phyloP scores from a whole-genome alignment of 2,329 filamentous ascomycete species.

The Ascochyta lentis region DNA sequence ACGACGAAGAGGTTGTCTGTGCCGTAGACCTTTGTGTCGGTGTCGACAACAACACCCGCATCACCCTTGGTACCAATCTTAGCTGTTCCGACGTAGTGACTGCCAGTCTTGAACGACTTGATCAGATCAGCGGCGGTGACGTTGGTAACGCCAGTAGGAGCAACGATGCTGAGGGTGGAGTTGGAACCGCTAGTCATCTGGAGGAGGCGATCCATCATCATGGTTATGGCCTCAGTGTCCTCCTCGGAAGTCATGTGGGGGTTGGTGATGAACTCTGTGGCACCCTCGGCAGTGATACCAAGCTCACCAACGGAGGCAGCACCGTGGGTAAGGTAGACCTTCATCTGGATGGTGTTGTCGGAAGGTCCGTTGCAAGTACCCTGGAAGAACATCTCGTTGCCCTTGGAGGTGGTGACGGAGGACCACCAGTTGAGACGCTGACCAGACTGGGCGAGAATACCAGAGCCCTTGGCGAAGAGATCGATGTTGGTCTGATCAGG shows the following conservation, averaged over 20 bases:
- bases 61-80: slow-evolving; percentile 57
- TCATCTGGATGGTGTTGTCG: slow-evolving; percentile 45
- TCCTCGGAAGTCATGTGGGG: slow-evolving; percentile 60
- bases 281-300: slow-evolving; percentile 45
- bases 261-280: slow-evolving; percentile 55
- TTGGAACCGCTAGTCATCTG: slow-evolving; percentile 39
- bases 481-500: slow-evolving; percentile 41
- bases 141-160: slow-evolving; percentile 49
- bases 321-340: slow-evolving; percentile 67
- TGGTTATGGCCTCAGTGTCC: slow-evolving; percentile 49
- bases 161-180: slow-evolving; percentile 40
- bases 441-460: slow-evolving; percentile 55
- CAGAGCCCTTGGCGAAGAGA: slow-evolving; percentile 45
- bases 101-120: slow-evolving; percentile 37
- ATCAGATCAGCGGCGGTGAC: slow-evolving; percentile 49
- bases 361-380: slow-evolving; percentile 55
- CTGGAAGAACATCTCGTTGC: slow-evolving; percentile 49
- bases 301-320: slow-evolving; percentile 66
- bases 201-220: slow-evolving; percentile 56
- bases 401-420: slow-evolving; percentile 52
- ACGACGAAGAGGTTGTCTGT: slow-evolving; percentile 55
- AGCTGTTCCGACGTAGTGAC: slow-evolving; percentile 59
- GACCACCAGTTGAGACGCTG: slow-evolving; percentile 59
- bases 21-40: slow-evolving; percentile 53
- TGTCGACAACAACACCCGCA: slow-evolving; percentile 50